Evolutionary conservation across 345 rosid genomes (phyloP).

Genomic region (Lenwebbia sp.): DNA sequence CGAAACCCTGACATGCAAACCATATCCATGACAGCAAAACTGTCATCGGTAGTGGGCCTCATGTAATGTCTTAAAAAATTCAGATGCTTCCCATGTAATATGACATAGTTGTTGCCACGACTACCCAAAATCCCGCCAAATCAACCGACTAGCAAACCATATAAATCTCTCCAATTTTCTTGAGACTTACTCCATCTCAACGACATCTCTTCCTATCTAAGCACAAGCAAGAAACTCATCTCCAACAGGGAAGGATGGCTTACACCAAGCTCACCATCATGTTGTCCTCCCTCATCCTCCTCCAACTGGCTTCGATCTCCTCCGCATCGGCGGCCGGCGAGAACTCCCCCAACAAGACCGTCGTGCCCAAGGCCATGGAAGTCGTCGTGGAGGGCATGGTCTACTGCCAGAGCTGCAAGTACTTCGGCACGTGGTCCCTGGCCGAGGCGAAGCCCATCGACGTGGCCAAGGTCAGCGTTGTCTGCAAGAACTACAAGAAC

Average conservation of each 20-base stretch:
- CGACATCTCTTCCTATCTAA: not conserved
- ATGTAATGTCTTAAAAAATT: not conserved
- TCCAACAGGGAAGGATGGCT: not conserved
- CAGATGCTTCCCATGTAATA: not conserved
- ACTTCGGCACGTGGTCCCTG: slow-evolving; percentile 63
- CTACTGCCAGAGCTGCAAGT: slow-evolving; percentile 69
- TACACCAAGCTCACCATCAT: not conserved
- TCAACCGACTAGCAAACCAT: not conserved
- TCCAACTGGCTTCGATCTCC: slow-evolving; percentile 10
- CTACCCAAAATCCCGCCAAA: not conserved
- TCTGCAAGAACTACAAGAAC: slow-evolving; percentile 48
- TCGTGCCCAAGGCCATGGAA: slow-evolving; percentile 16
- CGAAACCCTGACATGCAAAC: not conserved
- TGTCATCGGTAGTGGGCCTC: not conserved
- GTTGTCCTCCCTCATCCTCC: not conserved
- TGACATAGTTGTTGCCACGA: slow-evolving; percentile 25
- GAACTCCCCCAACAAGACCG: slow-evolving; percentile 1
- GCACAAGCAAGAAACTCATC: not conserved
- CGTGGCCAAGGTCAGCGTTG: slow-evolving; percentile 57
- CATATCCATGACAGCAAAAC: not conserved
- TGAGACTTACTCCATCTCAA: not conserved
- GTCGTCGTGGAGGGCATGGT: slow-evolving; percentile 78
- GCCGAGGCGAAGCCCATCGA: slow-evolving; percentile 54
- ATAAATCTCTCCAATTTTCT: not conserved
- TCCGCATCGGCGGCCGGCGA: slow-evolving; percentile 8